phyloP scores from a whole-genome alignment of 2,329 filamentous ascomycete genomes.

The Neonectria sp. region DNA sequence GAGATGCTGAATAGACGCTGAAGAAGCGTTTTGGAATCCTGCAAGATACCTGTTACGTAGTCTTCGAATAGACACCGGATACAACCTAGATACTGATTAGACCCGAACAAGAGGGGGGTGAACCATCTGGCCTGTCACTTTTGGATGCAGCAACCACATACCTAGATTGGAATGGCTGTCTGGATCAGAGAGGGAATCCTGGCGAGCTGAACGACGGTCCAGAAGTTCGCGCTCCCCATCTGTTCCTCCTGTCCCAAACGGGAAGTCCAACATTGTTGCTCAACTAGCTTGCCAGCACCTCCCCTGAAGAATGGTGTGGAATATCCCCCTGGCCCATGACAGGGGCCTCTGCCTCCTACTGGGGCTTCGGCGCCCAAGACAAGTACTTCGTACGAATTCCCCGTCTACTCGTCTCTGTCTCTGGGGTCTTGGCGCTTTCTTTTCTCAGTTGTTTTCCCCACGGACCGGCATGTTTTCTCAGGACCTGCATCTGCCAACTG shows the following conservation, averaged over 20 bases:
- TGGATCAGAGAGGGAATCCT: conserved; percentile 37
- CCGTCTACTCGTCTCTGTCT: conserved; percentile 17
- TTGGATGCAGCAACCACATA: conserved; percentile 14
- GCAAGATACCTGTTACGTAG: neutral
- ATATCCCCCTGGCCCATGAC: conserved; percentile 41
- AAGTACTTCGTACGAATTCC: conserved; percentile 17
- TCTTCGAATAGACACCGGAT: neutral
- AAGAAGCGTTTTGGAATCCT: neutral
- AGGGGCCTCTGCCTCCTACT: conserved; percentile 29
- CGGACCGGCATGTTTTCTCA: conserved; percentile 34
- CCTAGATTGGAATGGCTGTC: conserved; percentile 16
- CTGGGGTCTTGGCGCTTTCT: conserved; percentile 32
- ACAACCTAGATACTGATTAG: neutral
- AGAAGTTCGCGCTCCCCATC: conserved; percentile 15
- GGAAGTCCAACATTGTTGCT: conserved; percentile 18
- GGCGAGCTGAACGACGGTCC: conserved; percentile 20
- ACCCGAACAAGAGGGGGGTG: conserved; percentile 4
- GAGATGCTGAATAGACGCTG: conserved; percentile 6
- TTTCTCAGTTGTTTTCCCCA: conserved; percentile 38
- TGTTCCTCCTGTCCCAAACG: conserved; percentile 17
- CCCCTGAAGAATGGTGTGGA: conserved; percentile 39
- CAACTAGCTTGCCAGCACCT: conserved; percentile 13
- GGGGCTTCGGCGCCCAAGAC: conserved; percentile 22
- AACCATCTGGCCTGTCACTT: conserved; percentile 6
- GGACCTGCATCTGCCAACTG: conserved; percentile 46